These are phyloP conservation scores for Yamadazyma phyllophila DNA, from an alignment of 805 yeast species.

Conservation along the genomic window DNA sequence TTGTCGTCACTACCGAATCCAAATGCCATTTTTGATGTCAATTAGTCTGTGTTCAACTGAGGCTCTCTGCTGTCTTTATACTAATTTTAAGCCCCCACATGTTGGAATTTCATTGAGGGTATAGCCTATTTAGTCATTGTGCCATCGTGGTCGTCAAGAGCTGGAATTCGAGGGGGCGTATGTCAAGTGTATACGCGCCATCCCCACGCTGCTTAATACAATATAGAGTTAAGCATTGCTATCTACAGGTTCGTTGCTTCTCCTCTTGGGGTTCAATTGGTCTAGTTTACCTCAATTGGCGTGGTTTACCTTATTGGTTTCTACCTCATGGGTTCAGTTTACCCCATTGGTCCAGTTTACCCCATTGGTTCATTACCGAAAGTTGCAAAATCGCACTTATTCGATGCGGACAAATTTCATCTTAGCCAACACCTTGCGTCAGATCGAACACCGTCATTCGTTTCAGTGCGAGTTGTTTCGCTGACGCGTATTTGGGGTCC, in stretches of 20 bases:
- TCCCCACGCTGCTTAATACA: not conserved
- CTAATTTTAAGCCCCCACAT: slow-evolving; percentile 1
- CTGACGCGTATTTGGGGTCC: no score
- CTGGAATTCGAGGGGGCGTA: slow-evolving; percentile 4
- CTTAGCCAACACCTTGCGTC: no score
- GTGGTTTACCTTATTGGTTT: no score
- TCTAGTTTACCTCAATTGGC: no score
- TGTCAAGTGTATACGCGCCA: not conserved
- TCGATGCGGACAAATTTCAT: no score
- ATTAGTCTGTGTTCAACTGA: not conserved
- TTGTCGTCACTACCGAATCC: slow-evolving; percentile 29
- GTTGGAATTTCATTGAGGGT: not conserved
- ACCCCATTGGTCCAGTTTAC: no score
- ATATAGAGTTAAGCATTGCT: not conserved
- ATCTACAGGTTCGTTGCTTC: not conserved
- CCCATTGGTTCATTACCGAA: no score
- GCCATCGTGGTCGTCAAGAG: slow-evolving; percentile 1
- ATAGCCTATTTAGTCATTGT: not conserved
- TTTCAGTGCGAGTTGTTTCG: no score
- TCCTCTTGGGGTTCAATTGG: no score
- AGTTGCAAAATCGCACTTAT: no score
- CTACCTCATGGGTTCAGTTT: no score
- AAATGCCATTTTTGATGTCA: slow-evolving; percentile 26
- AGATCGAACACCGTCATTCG: no score
- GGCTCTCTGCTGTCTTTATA: not conserved